These are phyloP conservation scores for Mycena sanguinolenta DNA, from an alignment of 768 basidiomycete genomes.

Conservation along the genomic window DNA sequence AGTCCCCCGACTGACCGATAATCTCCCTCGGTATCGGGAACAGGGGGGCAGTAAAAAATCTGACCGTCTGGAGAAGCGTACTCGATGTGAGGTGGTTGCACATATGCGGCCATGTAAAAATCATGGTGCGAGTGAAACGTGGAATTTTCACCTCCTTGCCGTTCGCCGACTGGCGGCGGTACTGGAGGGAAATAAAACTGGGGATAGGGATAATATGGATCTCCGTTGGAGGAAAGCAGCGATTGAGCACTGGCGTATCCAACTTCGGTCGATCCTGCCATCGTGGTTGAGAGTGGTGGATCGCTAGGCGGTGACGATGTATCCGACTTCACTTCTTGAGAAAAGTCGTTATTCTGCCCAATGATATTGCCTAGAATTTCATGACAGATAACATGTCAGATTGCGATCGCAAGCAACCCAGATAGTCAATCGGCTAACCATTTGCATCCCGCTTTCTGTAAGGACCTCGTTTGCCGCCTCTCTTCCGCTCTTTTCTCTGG, in stretches of 20 bases:
- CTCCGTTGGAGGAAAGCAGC: constrained; percentile 1
- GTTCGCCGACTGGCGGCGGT: not conserved
- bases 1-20: not conserved
- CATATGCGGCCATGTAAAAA: constrained; percentile 5
- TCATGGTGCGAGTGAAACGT: not conserved
- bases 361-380: constrained; percentile 16
- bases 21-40: too few relatives aligned
- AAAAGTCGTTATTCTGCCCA: not conserved
- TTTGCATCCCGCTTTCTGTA: constrained; percentile 79
- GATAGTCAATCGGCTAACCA: constrained; percentile 48
- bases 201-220: not conserved
- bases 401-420: not conserved
- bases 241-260: constrained; percentile 9
- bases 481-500: constrained; percentile 75
- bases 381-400: constrained; percentile 1
- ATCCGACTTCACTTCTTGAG: not conserved
- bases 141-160: constrained; percentile 9
- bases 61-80: not conserved
- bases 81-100: constrained; percentile 1
- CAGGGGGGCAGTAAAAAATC: too few relatives aligned
- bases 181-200: constrained; percentile 19
- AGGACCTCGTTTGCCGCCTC: constrained; percentile 72
- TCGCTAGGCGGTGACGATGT: not conserved
- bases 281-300: not conserved
- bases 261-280: not conserved